phyloP scores from a whole-genome alignment of 176 grass and related monocot genomes.

The Sorghum bicolor region DNA sequence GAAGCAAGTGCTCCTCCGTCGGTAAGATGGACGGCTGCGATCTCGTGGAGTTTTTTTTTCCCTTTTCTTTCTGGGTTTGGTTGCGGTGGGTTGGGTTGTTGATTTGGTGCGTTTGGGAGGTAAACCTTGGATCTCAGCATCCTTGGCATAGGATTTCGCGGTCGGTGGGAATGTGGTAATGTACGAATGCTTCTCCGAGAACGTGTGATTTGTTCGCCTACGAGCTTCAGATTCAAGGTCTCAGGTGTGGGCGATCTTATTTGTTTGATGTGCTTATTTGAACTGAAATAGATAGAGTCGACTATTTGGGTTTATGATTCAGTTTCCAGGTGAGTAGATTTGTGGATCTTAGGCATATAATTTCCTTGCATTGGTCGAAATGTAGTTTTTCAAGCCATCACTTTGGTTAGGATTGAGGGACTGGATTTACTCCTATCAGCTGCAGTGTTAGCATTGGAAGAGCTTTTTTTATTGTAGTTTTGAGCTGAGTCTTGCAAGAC shows the following conservation, averaged over 20 bases:
- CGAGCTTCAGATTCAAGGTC: slow-evolving; percentile 31
- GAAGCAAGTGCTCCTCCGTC: slow-evolving; percentile 86
- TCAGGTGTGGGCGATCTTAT: slow-evolving; percentile 1
- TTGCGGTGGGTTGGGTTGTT: background rate
- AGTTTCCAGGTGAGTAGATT: background rate
- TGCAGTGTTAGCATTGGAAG: slow-evolving; percentile 1
- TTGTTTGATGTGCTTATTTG: background rate
- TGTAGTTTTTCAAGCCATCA: slow-evolving; percentile 12
- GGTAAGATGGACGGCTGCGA: slow-evolving; percentile 47
- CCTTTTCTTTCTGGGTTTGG: background rate
- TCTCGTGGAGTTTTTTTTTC: slow-evolving; percentile 5
- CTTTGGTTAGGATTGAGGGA: background rate
- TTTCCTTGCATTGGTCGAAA: slow-evolving; percentile 22
- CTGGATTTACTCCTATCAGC: slow-evolving; percentile 14
- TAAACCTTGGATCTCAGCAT: slow-evolving; percentile 27
- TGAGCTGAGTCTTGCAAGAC: slow-evolving; percentile 14
- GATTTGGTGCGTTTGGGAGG: slow-evolving; percentile 32
- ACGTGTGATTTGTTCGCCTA: slow-evolving; percentile 10
- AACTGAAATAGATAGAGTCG: slow-evolving; percentile 13
- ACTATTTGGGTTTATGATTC: slow-evolving; percentile 25
- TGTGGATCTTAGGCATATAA: slow-evolving; percentile 25
- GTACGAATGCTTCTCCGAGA: slow-evolving; percentile 4
- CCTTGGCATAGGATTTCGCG: slow-evolving; percentile 20
- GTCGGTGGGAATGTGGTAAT: slow-evolving; percentile 41
- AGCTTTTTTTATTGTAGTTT: background rate